Conservation (phyloP, 192 early-diverging fungal species). For the Linnemannia schmuckeri region DNA sequence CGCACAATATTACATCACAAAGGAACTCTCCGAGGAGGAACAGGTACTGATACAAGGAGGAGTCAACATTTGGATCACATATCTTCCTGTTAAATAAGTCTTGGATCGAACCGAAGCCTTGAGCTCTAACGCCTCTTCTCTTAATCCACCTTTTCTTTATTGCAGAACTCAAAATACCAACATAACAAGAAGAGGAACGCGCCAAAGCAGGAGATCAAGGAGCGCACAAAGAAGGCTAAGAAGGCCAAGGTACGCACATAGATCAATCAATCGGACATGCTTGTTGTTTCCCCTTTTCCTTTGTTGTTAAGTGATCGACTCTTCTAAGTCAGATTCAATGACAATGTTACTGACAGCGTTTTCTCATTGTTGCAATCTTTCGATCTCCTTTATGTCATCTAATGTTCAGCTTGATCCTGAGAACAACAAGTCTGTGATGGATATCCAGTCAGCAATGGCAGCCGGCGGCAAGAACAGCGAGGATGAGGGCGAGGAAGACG, state of each 20-base stretch:
- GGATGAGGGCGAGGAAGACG: conserved; percentile 43
- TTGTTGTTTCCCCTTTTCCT: background rate
- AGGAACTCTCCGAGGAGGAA: conserved; percentile 67
- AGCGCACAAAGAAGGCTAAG: conserved; percentile 85
- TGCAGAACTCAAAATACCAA: conserved; percentile 67
- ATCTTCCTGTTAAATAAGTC: background rate
- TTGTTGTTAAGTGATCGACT: background rate
- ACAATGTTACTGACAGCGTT: conserved; percentile 10
- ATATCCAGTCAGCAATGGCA: conserved; percentile 69
- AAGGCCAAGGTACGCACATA: conserved; percentile 76
- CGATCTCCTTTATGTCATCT: background rate
- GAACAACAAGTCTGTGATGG: conserved; percentile 77
- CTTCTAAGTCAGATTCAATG: background rate
- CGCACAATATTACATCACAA: conserved; percentile 83
- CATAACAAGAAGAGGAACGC: conserved; percentile 89
- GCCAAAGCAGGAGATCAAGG: conserved; percentile 83
- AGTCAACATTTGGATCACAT: background rate
- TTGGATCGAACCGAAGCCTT: background rate
- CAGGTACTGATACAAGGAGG: conserved; percentile 31
- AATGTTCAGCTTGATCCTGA: conserved; percentile 81
- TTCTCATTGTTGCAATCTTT: background rate
- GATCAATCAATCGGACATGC: conserved; percentile 20
- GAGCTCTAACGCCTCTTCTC: background rate
- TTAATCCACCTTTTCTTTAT: background rate
- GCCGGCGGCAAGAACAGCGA: conserved; percentile 56